Conservation (phyloP, 805 yeast species). For the Kuraishia ogatae region DNA sequence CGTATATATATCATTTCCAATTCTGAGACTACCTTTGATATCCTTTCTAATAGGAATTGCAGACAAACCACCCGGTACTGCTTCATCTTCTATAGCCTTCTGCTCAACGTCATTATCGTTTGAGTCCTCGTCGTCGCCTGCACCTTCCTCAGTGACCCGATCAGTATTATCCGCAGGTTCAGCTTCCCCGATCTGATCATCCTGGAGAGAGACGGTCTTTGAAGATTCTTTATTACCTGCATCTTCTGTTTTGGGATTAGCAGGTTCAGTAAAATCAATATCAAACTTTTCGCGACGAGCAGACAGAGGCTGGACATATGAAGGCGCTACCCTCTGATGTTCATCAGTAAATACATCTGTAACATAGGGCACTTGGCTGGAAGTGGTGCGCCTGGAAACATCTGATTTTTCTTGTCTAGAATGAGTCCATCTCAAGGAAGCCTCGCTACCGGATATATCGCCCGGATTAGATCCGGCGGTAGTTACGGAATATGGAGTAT, state of each 20-base stretch:
- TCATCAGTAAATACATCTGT: slow-evolving; percentile 3
- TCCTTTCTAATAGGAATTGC: neutral
- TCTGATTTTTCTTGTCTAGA: neutral
- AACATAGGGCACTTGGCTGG: neutral
- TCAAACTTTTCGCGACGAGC: slow-evolving; percentile 4
- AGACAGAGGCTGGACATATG: slow-evolving; percentile 2
- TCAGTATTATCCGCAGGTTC: neutral
- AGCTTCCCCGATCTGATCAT: neutral
- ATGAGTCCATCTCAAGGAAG: neutral
- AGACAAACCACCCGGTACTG: neutral
- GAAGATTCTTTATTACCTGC: neutral
- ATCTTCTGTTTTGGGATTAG: neutral
- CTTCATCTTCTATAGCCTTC: slow-evolving; percentile 5
- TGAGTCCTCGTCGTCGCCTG: neutral
- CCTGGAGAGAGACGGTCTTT: neutral
- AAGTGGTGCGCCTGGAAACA: neutral
- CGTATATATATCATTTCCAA: slow-evolving; percentile 3
- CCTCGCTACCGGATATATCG: neutral
- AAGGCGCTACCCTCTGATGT: slow-evolving; percentile 1
- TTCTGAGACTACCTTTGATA: slow-evolving; percentile 2
- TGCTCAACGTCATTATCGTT: slow-evolving; percentile 2
- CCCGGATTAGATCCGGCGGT: neutral
- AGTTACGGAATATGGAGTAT: neutral
- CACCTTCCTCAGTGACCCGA: neutral
- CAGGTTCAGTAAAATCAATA: neutral